Percentiles rank a stretch among this genome's conserved stretches.
Evolutionary conservation across 768 basidiomycete species (phyloP).

Genomic region (Kwoniella dendrophila): DNA sequence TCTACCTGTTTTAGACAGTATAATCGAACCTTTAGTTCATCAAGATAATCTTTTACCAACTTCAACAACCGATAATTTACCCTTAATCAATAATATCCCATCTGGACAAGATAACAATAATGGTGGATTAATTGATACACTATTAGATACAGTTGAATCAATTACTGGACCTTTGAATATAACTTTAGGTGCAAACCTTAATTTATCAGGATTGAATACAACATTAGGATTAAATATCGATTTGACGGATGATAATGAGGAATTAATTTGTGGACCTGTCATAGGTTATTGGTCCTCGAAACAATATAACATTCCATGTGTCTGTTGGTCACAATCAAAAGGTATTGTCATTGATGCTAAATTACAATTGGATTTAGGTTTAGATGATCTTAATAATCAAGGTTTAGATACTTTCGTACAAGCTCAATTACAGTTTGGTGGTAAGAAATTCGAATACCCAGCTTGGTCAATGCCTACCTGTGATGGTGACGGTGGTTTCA

Average conservation of each 20-base stretch:
- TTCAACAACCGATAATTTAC: too few species aligned
- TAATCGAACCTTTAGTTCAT: slow-evolving; percentile 6
- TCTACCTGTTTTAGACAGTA: not conserved
- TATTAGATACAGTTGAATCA: slow-evolving; percentile 11
- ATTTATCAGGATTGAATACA: slow-evolving; percentile 4
- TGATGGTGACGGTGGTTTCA: slow-evolving; percentile 27
- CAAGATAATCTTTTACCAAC: not conserved
- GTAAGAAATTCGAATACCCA: slow-evolving; percentile 18
- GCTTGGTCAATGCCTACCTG: slow-evolving; percentile 23
- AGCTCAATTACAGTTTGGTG: slow-evolving; percentile 20
- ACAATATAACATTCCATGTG: slow-evolving; percentile 18
- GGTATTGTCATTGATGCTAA: slow-evolving; percentile 20
- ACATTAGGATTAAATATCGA: slow-evolving; percentile 18
- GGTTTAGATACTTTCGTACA: slow-evolving; percentile 19
- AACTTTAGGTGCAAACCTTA: slow-evolving; percentile 1
- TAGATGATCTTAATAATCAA: slow-evolving; percentile 6
- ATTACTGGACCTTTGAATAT: slow-evolving; percentile 15
- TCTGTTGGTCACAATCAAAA: slow-evolving; percentile 7
- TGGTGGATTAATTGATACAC: not conserved
- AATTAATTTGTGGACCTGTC: slow-evolving; percentile 17
- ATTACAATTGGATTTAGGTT: slow-evolving; percentile 16
- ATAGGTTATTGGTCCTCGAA: slow-evolving; percentile 4
- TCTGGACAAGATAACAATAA: not conserved
- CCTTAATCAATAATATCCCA: too few species aligned
- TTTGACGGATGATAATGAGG: slow-evolving; percentile 4